These are phyloP conservation scores for Pythium aphanidermatum DNA, from an alignment of 352 stramenopile genomes.

Conservation along the genomic window DNA sequence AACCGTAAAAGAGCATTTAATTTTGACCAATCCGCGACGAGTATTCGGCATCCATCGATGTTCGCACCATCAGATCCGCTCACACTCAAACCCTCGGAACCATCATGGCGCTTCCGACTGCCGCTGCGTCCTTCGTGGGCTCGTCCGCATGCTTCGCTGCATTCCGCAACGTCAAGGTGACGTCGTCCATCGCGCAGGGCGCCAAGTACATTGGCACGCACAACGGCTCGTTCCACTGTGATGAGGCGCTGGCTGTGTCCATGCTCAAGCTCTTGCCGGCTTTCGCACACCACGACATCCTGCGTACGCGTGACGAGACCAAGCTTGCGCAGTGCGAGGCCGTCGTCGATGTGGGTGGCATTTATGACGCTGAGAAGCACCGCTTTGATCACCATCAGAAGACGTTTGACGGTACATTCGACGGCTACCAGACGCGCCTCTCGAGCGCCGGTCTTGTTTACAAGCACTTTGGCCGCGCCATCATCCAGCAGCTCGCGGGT, in stretches of 20 bases:
- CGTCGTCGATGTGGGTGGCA: slow-evolving; percentile 96
- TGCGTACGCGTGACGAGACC: slow-evolving; percentile 86
- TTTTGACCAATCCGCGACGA: no score
- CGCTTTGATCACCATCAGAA: slow-evolving; percentile 99
- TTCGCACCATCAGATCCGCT: no score
- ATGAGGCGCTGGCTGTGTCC: slow-evolving; percentile 96
- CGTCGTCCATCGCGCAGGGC: slow-evolving; percentile 32
- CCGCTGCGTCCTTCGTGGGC: slow-evolving; percentile 58
- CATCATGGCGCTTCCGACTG: slow-evolving; percentile 57
- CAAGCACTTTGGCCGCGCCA: slow-evolving; percentile 97
- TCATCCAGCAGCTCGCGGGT: slow-evolving; percentile 80
- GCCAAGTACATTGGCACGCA: slow-evolving; percentile 94
- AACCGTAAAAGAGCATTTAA: no score
- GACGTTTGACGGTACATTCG: slow-evolving; percentile 84
- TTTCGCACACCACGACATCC: slow-evolving; percentile 77
- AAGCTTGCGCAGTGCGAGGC: slow-evolving; percentile 92
- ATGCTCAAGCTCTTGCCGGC: slow-evolving; percentile 94
- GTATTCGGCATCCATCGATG: no score
- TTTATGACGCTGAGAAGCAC: slow-evolving; percentile 87
- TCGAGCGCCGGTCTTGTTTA: slow-evolving; percentile 97
- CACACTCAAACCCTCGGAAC: slow-evolving; percentile 10
- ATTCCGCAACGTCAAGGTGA: slow-evolving; percentile 49
- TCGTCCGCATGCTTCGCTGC: slow-evolving; percentile 52
- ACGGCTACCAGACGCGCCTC: slow-evolving; percentile 80
- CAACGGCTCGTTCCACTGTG: slow-evolving; percentile 97